Base-by-base conservation (phyloP, 352 stramenopile species). In the Pythium pectinolyticum region DNA sequence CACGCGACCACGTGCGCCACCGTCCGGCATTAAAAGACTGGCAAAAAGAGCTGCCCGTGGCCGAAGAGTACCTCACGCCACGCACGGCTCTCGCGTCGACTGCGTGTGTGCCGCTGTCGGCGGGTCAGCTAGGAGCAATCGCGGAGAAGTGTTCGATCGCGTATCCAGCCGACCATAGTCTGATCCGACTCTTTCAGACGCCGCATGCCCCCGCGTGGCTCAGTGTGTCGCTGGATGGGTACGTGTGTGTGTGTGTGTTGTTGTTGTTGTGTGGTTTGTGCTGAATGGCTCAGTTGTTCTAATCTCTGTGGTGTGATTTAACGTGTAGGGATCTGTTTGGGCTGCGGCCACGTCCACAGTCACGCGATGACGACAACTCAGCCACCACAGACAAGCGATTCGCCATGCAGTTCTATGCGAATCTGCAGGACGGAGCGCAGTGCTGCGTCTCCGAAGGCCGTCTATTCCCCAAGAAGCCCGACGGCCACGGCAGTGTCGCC, bases 281-380 rank as follows among this genome's bases (percentile, higher is more conserved):
- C 45, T 52, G 45, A 52, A 6, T 52, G 45, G 12, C n/a, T n/a
- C n/a, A n/a, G n/a, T n/a, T n/a, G n/a, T n/a, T n/a, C 45, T 27
- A 5, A 31, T 34, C 45, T 30, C 9, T 55, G 27, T 41, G 48
- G 17, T 32, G 34, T 34, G n/a, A n/a, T n/a, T n/a, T n/a, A n/a
- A n/a, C n/a, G n/a, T n/a, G n/a, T 35, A 89, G 82, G 1, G 74
- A 88, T 45, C 69, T 82, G 3, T 91, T 90, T 66, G 84, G 82
- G 1, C 58, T 93, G 39, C 75, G 84, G 0, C 72, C 80, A 24
- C 12, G 27, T 8, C 28, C 7, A 0, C 27, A 49, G n/a, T 6
- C 11, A 0, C 37, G 17, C 32, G 27, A 34, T 25, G 30, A 31
- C 11, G n/a, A 12, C 22, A 28, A 56, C 0, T 57, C 51, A 6